Evolutionary conservation across 805 yeast species (phyloP), one percentile per base, ranked within the genome.

Genomic region (Yamadazyma tumulicola): DNA sequence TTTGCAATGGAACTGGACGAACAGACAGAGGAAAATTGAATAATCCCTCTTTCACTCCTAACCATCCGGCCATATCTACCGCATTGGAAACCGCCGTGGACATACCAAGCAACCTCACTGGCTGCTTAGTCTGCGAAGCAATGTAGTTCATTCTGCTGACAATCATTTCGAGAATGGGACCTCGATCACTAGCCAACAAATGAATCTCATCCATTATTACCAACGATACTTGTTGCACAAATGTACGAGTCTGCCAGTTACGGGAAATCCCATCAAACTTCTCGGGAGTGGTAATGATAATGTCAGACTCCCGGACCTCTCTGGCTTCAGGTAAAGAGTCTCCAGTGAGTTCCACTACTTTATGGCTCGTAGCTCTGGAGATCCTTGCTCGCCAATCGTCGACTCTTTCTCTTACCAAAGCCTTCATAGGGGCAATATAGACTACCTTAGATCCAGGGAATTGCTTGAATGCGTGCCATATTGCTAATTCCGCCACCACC

Each of bases 401-500:
- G 12, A 85, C 91, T 52, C 94, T 69, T 56, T 85, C 94, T 34
- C 89, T 63, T 1, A 85, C 94, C 47, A 85, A 69, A 0, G 94
- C 94, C 48, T 85, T 85, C 94, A 85, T 85, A 1, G 94, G 94
- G 0, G 94, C 94, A 61, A 85, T 83, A 52, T 85, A 85, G 6
- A 85, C 91, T 17, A 85, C 72, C 47, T 88, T 88, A 1, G 86
- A 77, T 8, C 80, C 77, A 0, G 97, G 96, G 38, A 72, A 79
- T 30, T 84, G 82, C 29, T 73, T 76, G 55, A 91, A 84, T 0
- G 98, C 97, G 55, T 88, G 91, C 97, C 97, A 93, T 11, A 93
- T 85, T 0, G 97, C 97, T 37, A 93, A 61, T 54, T 93, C 99
- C 0, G 97, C 96, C 19, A 94, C 97, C 21, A 93, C 83, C 0